Conservation (phyloP, 139 green algal species). For the Nannochloris sp. region DNA sequence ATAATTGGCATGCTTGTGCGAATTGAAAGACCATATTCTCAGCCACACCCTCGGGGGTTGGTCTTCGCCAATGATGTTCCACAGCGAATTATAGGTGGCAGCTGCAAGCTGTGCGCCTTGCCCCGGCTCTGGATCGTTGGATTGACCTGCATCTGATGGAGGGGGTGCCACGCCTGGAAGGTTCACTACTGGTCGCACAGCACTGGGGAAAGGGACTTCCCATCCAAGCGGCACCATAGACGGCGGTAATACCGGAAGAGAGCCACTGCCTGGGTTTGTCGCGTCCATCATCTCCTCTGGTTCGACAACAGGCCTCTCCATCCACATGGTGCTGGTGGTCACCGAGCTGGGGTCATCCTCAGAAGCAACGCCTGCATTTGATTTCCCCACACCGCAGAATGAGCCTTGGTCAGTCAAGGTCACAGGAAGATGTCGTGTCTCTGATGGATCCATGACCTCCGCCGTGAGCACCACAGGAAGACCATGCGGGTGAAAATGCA, state of each 20-base stretch:
- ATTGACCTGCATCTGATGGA: not conserved
- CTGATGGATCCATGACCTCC: conserved; percentile 56
- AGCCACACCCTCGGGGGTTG: conserved; percentile 65
- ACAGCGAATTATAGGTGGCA: conserved; percentile 33
- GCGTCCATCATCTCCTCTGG: not conserved
- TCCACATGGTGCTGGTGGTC: not conserved
- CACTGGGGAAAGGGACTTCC: conserved; percentile 43
- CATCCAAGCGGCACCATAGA: conserved; percentile 50
- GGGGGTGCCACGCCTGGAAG: not conserved
- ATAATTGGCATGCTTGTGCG: conserved; percentile 7
- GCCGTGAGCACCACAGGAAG: conserved; percentile 69
- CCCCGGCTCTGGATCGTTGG: not conserved
- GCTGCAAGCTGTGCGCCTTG: conserved; percentile 21
- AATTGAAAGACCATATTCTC: conserved; percentile 57
- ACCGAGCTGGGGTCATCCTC: too few relatives aligned
- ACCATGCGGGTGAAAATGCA: conserved; percentile 83
- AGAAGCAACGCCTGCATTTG: too few relatives aligned
- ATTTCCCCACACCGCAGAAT: not conserved
- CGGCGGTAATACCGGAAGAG: conserved; percentile 19
- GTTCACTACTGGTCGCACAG: not conserved
- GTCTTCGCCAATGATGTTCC: conserved; percentile 46
- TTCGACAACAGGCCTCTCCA: not conserved
- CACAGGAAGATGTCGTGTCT: conserved; percentile 15
- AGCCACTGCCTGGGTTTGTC: not conserved
- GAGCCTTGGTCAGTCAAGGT: conserved; percentile 16